These are phyloP conservation scores for Kurtzmaniella quercitrusa DNA, from an alignment of 1,139 yeast genomes.

Conservation along the genomic window DNA sequence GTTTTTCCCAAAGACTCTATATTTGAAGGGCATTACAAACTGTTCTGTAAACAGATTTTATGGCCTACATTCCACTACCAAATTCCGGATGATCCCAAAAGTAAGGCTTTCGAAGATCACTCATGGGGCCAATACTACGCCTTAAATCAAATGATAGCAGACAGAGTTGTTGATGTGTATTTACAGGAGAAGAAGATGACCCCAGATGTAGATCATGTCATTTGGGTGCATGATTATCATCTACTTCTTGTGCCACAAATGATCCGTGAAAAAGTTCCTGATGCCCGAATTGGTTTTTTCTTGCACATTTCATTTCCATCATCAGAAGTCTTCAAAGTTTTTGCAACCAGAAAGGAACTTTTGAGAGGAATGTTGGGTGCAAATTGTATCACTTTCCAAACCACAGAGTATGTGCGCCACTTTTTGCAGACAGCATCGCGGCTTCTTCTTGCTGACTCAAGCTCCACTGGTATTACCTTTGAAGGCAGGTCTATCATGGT, in stretches of 20 bases:
- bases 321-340: conserved; percentile 89
- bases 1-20: conserved; percentile 74
- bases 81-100: conserved; percentile 91
- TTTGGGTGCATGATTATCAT: conserved; percentile 96
- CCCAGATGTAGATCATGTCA: conserved; percentile 41
- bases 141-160: conserved; percentile 78
- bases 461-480: conserved; percentile 67
- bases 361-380: conserved; percentile 88
- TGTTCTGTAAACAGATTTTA: conserved; percentile 86
- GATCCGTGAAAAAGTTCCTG: conserved; percentile 72
- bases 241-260: conserved; percentile 79
- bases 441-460: conserved; percentile 76
- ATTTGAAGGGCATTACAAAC: conserved; percentile 84
- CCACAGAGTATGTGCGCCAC: conserved; percentile 89
- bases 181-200: conserved; percentile 28
- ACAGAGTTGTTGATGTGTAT: conserved; percentile 62
- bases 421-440: conserved; percentile 89
- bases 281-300: conserved; percentile 88
- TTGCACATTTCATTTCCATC: conserved; percentile 95
- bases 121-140: conserved; percentile 84
- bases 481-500: conserved; percentile 66
- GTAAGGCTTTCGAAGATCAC: conserved; percentile 92
- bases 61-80: conserved; percentile 98
- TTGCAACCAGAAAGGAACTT: conserved; percentile 78
- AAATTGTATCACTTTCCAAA: conserved; percentile 83